Base-by-base conservation (phyloP, 306 rosid species). In the Pyrus communis region DNA sequence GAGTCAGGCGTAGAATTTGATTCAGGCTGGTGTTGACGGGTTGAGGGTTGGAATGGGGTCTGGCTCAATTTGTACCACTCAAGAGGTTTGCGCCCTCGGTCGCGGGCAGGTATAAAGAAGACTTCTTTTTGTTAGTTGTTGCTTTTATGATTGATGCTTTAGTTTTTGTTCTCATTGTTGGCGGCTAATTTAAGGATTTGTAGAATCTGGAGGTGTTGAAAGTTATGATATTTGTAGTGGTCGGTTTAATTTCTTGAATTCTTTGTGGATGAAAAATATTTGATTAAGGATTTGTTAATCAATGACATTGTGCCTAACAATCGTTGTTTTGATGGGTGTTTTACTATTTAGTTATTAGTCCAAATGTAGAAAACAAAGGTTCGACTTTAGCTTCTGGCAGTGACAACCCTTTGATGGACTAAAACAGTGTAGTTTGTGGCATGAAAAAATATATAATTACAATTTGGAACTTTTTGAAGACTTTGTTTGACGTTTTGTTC, bases 41-140 rank as follows among this genome's bases (percentile, higher is more conserved):
- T 84, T 95, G 86, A 82, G 97, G 45, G 91, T 92, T 67, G 97
- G 99, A 52, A 95, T 95, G 99, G 99, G 99, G 0, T 95, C 99
- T 25, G 99, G 99, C 0, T 95, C 99, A 38, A 95, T 95, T 38
- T 92, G 99, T 68, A 95, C 99, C 14, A 92, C 99, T 3, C 97
- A 95, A 75, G 99, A 95, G 79, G 99, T 90, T 22, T 95, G 99
- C 23, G 99, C 99, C 1, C 97, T 91, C 3, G 97, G 99, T 27
- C 89, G 99, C 90, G 97, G 97, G 22, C 99, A 92, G 97, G 99
- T 95, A 89, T 69, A 66, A 42, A 27, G 6, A 15, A 59, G 58
- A 31, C 12, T 42, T 63, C 54, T 51, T 59, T 42, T 22, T 19
- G 77, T 63, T 17, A 28, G 17, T 38, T 59, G 7, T 59, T 28